These are phyloP conservation scores for Claviceps monticola DNA, from an alignment of 2,329 filamentous ascomycete genomes.

Conservation along the genomic window DNA sequence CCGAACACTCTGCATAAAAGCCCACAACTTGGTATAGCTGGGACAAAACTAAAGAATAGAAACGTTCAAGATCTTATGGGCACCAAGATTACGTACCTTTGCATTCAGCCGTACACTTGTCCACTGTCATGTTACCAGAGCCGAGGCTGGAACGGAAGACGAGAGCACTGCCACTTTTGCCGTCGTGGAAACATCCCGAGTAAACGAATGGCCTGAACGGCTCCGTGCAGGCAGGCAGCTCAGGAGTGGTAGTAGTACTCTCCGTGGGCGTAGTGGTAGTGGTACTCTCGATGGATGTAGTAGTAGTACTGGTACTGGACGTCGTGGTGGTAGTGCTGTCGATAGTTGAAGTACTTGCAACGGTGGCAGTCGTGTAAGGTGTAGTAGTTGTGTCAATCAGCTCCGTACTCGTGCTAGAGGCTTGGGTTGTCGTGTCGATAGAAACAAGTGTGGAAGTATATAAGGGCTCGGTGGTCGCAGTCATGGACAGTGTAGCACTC, in stretches of 20 bases:
- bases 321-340: no score
- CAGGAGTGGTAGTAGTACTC: no score
- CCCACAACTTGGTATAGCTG: no score
- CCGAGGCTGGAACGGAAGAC: constrained; percentile 26
- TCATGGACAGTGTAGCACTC: constrained; percentile 14
- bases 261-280: no score
- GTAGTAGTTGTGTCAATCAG: neutral
- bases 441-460: constrained; percentile 5
- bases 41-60: neutral
- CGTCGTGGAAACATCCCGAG: constrained; percentile 32
- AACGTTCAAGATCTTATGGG: neutral
- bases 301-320: no score
- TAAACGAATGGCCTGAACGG: constrained; percentile 33
- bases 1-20: neutral
- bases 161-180: constrained; percentile 21
- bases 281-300: no score
- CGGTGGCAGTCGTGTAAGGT: neutral
- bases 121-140: constrained; percentile 29
- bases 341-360: no score
- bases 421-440: neutral
- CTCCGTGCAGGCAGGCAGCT: constrained; percentile 30
- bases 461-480: constrained; percentile 1
- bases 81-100: constrained; percentile 23
- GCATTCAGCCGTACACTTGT: constrained; percentile 33
- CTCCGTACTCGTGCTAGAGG: no score